Evolutionary conservation across 1,284 basidiomycete genomes (phyloP), one percentile per base, ranked within the genome.

Genomic region (Leccinum cinnamomeum): DNA sequence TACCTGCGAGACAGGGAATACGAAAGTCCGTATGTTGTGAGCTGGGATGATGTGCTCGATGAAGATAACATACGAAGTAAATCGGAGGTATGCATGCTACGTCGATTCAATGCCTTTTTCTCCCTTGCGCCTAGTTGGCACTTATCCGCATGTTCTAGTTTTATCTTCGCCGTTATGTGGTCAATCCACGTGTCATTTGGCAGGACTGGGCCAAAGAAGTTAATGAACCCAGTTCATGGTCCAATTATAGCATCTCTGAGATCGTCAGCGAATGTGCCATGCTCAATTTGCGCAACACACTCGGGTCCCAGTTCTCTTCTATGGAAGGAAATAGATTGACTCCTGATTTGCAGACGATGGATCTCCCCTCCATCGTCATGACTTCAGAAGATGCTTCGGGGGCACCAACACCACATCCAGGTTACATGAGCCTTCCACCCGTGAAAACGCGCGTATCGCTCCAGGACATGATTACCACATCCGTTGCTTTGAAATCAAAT

Each of bases 121-220:
- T 11, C 48, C 20, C 37, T 58, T 56, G 39, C 10, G 14, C n/a
- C 7, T 30, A 53, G 18, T 25, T 48, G 56, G 53, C 53, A 59
- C 57, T 62, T 55, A 66, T 65, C 62, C 35, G 23, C 37, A 41
- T 48, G 41, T 61, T 41, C 12, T 67, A 94, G 89, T 79, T 82
- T 33, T 75, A 94, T 51, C 76, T 95, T 51, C 85, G 88, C n/a
- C 80, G 82, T 56, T 90, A 92, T 70, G 81, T 86, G 41, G 83
- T 91, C 60, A 91, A 95, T 72, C 88, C 92, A 2, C 77, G 85
- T 14, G 79, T 95, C 60, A 82, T 94, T 64, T 85, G 82, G 81
- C 81, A 82, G 46, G 86, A 89, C 67, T 83, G 85, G 57, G 72
- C 76, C 11, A 79, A 80, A 7, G 94, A 96, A 68, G 78, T 94